Base-by-base conservation (phyloP, 2,329 filamentous ascomycete species). In the Verticillium isaacii region DNA sequence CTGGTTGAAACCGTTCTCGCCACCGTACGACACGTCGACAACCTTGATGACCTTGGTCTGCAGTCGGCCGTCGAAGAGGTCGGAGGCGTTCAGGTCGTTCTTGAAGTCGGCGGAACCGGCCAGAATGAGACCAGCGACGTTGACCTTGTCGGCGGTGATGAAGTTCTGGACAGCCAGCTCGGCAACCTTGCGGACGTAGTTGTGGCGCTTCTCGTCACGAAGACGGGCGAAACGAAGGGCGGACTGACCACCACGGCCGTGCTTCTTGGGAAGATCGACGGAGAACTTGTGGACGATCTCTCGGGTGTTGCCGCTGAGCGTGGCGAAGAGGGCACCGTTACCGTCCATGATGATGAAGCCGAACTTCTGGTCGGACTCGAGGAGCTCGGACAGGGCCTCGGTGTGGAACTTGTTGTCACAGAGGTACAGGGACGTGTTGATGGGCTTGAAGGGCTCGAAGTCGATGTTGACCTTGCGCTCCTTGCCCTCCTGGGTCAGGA, bases 381-480 rank as follows among this genome's bases (percentile, higher is more conserved):
- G 89, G 72, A 99, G 86, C 82, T 99, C 95, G 68, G 93, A 95
- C 68, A 99, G 82, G 19, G 95, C 94, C 79, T 99, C 95, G 62
- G 95, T 99, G 76, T 99, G 95, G 80, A 99, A 99, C 75, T 99
- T 99, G 85, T 99, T 99, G 87, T 99, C 95, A 82, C 95, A 99
- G 64, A 99, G 91, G 78, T 99, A 99, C 56, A 99, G 86, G 55
- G 96, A 99, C 39, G 95, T 99, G 80, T 99, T 99, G 87, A 99
- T 99, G 64, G 95, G 95, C 85, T 99, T 99, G 86, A 99, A 99
- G 36, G 95, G 95, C 80, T 99, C 95, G 77, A 99, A 99, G 76
- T 99, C 96, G 76, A 99, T 99, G 80, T 99, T 99, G 83, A 99
- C 96, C 85, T 97, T 99, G 74, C 95, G 87, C 82, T 99, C 95